phyloP scores from a whole-genome alignment of 495 filamentous ascomycete genomes.

The Geopyxis carbonaria region DNA sequence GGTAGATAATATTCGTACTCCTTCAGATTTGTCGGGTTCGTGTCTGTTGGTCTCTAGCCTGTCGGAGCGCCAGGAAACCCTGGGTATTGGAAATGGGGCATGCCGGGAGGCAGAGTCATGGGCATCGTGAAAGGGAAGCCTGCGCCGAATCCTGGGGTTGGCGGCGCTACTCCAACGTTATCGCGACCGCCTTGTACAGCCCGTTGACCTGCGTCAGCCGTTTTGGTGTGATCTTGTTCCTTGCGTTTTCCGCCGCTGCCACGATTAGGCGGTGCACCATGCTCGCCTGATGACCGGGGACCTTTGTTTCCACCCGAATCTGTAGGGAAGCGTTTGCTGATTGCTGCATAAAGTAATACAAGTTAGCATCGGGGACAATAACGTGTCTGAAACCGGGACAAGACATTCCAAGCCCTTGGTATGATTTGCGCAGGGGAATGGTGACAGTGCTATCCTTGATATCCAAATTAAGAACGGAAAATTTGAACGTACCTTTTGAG shows the following conservation, averaged over 20 bases:
- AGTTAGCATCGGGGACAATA: conserved; percentile 8
- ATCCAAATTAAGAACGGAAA: background rate
- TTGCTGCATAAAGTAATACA: conserved; percentile 12
- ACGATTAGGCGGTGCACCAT: background rate
- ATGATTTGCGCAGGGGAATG: background rate
- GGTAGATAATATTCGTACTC: too few species aligned
- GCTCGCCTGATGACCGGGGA: conserved; percentile 22
- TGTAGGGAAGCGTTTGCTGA: conserved; percentile 25
- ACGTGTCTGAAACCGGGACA: too few species aligned
- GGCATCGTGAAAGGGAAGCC: conserved; percentile 22
- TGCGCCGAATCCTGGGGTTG: conserved; percentile 24
- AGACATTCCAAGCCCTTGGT: too few species aligned
- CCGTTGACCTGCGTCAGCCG: conserved; percentile 16
- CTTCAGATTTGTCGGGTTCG: too few species aligned
- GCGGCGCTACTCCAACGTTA: conserved; percentile 23
- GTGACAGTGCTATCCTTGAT: background rate
- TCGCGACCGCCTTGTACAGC: conserved; percentile 12
- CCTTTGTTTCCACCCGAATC: conserved; percentile 25
- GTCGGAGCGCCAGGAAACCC: too few species aligned
- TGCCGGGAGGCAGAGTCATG: too few species aligned
- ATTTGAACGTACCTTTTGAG: conserved; percentile 42
- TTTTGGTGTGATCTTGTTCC: conserved; percentile 14
- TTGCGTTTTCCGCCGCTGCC: conserved; percentile 18
- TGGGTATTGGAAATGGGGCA: too few species aligned
- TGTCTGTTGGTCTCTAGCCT: too few species aligned